Base-by-base conservation (phyloP, 2,329 filamentous ascomycete species). In the Neophaeococcomyces aloes region DNA sequence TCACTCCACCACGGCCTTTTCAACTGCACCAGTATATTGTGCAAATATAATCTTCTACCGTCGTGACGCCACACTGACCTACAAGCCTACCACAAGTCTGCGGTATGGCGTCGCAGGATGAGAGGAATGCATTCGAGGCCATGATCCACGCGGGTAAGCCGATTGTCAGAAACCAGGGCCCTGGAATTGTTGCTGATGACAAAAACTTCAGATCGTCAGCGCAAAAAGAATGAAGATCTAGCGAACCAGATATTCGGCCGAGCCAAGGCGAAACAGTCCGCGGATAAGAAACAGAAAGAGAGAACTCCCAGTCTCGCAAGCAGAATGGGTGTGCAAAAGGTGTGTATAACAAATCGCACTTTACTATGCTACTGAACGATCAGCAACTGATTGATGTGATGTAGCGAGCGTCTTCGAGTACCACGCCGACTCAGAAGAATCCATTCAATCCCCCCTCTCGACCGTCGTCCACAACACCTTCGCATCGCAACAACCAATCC, bases 241-340 rank as follows among this genome's bases (percentile, higher is more conserved):
- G 76, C 77, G 36, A 72, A 74, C 51, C 64, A 77, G 55, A 72
- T 81, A 32, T 68, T 81, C 23, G 74, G 74, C 33, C 67, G 65
- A 50, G 71, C 68, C 48, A 67, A 74, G 52, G 66, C 70, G 51
- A 58, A 66, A 10, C 72, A 38, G 15, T 29, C 65, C 53, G 65
- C 64, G 4, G 65, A 71, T 8, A 64, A 39, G 53, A 59, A 29
- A 57, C 50, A 44, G 65, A 54, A 48, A 60, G 60, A 50, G 58
- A 65, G 56, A 57, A 60, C 58, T 49, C 65, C 62, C 2, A 70
- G 65, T 39, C 65, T 80, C 23, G 72, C 76, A 39, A 79, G 76
- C 60, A 67, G 76, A 59, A 72, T 76, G 45, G 74, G 75, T 36
- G 65, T 79, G 27, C 65, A 66, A 48, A 80, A 80, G 69, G 74